A percentile compares a stretch with the other conserved stretches of the same genome.
phyloP scores from a whole-genome alignment of 495 filamentous ascomycete genomes.

The Aspergillus cavernicola region DNA sequence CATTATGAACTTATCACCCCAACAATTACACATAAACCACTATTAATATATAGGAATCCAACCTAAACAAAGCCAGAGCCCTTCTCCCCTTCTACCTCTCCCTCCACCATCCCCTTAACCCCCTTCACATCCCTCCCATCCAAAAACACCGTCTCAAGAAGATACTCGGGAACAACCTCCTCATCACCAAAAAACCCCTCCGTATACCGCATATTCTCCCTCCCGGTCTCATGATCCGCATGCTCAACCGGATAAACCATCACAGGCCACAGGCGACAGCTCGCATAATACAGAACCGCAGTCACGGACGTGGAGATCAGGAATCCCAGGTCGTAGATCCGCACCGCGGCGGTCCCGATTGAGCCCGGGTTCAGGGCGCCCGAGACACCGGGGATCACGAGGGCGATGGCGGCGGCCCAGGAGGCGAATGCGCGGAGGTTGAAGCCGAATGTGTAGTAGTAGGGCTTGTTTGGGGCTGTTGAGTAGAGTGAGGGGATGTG shows the following conservation, averaged over 20 bases:
- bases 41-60: no score
- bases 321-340: slow-evolving; percentile 4
- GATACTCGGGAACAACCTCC: not conserved
- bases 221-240: not conserved
- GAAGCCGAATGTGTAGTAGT: not conserved
- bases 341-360: not conserved
- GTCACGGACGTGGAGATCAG: not conserved
- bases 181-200: slow-evolving; percentile 2
- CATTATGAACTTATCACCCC: no score
- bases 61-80: no score
- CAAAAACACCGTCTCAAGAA: not conserved
- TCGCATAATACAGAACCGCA: not conserved
- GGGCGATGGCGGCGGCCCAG: not conserved
- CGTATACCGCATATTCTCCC: not conserved
- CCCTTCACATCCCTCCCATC: not conserved
- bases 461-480: not conserved
- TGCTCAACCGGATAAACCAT: not conserved
- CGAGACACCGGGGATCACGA: slow-evolving; percentile 1
- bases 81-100: not conserved
- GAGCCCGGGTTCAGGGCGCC: not conserved
- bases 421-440: not conserved
- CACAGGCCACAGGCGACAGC: not conserved
- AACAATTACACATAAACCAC: no score
- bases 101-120: not conserved
- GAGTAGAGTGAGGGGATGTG: slow-evolving; percentile 1